Percentiles rank a stretch among this genome's conserved stretches.
Conservation (phyloP, 768 basidiomycete genomes). For the Erythrobasidium yunnanense region DNA sequence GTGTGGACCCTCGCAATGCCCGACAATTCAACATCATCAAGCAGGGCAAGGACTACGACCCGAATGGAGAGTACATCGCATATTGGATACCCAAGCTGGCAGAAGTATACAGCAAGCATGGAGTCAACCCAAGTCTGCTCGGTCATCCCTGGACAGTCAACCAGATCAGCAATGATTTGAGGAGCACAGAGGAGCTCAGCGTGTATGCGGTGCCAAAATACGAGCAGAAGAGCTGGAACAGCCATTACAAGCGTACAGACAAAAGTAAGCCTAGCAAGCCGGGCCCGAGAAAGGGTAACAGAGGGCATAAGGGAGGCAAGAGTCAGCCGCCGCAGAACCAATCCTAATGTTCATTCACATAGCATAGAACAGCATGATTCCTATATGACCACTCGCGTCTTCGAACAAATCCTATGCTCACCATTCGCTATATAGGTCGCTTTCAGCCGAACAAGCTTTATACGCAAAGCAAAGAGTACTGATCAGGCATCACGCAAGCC, state of each 20-base stretch:
- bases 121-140: constrained; percentile 3
- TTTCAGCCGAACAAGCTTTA: too few relatives aligned
- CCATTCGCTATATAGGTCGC: too few relatives aligned
- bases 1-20: constrained; percentile 34
- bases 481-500: too few relatives aligned
- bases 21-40: constrained; percentile 38
- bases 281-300: too few relatives aligned
- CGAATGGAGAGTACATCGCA: constrained; percentile 26
- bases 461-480: too few relatives aligned
- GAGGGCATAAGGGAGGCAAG: too few relatives aligned
- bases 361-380: too few relatives aligned
- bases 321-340: too few relatives aligned
- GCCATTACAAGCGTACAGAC: constrained; percentile 31
- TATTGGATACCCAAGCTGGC: constrained; percentile 34
- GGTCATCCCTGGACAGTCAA: constrained; percentile 35
- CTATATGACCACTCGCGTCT: too few relatives aligned
- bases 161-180: constrained; percentile 18
- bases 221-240: constrained; percentile 34
- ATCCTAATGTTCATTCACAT: too few relatives aligned
- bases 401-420: too few relatives aligned
- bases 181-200: neutral
- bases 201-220: constrained; percentile 31
- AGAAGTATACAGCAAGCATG: neutral
- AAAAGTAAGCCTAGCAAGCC: too few relatives aligned
- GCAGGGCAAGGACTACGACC: constrained; percentile 34